Conservation (phyloP, 441 rosid genomes). For the Pelargonium cotyledonis region DNA sequence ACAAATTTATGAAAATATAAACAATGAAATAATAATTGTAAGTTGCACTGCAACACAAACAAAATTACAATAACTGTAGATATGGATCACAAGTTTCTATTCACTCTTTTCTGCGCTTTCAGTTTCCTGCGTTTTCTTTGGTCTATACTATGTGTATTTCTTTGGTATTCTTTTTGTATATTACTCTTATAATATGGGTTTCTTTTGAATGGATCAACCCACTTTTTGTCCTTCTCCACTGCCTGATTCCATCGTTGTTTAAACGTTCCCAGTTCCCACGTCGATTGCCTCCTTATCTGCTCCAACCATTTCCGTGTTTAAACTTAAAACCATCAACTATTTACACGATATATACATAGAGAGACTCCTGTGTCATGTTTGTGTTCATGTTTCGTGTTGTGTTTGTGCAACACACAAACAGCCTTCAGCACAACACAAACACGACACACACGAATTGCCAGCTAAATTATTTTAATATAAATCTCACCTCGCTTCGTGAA, state of each 20-base stretch:
- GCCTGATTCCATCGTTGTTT: slow-evolving; percentile 75
- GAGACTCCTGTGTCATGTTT: not conserved
- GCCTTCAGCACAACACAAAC: no score
- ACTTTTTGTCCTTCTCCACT: slow-evolving; percentile 47
- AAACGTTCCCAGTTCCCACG: slow-evolving; percentile 64
- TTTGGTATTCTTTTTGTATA: not conserved
- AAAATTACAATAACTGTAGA: not conserved
- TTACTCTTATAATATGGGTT: not conserved
- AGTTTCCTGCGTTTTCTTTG: not conserved
- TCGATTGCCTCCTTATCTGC: slow-evolving; percentile 86
- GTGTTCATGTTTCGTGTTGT: no score
- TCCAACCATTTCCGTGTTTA: not conserved
- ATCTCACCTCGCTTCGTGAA: slow-evolving; percentile 54
- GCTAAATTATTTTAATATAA: not conserved
- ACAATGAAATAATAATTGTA: no score
- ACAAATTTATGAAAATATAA: no score
- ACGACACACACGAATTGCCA: not conserved
- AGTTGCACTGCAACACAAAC: no score
- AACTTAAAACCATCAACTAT: not conserved
- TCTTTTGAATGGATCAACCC: slow-evolving; percentile 62
- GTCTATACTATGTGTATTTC: not conserved
- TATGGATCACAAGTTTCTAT: no score
- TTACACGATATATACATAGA: no score
- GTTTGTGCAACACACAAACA: not conserved
- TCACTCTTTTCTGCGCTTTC: not conserved